Conservation (phyloP, 305 asterid genomes). For the Fraxinus xanthoxyloides region DNA sequence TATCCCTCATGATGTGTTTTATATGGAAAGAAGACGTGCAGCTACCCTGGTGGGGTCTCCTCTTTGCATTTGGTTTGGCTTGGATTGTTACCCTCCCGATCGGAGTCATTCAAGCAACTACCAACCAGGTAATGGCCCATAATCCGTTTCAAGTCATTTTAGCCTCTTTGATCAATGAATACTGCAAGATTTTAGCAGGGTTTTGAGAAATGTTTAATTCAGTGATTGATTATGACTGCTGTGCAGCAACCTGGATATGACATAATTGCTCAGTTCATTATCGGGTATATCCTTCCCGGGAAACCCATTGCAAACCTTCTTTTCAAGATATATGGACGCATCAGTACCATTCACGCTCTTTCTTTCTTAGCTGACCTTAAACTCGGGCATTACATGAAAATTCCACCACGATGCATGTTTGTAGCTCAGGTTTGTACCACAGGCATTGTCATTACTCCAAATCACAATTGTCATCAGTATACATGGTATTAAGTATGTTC, state of each 20-base stretch:
- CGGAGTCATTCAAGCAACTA: slow-evolving; percentile 93
- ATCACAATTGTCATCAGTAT: background rate
- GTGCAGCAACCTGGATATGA: slow-evolving; percentile 99
- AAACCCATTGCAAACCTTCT: slow-evolving; percentile 92
- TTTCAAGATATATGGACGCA: slow-evolving; percentile 92
- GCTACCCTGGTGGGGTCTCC: slow-evolving; percentile 94
- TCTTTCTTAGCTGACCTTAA: slow-evolving; percentile 93
- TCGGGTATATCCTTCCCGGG: slow-evolving; percentile 90
- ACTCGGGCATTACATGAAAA: slow-evolving; percentile 98
- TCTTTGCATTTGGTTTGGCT: slow-evolving; percentile 81
- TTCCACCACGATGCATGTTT: slow-evolving; percentile 93
- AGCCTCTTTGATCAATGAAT: background rate
- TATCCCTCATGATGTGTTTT: slow-evolving; percentile 64
- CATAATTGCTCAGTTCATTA: slow-evolving; percentile 93
- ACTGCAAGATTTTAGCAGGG: background rate
- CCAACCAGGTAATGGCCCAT: slow-evolving; percentile 62
- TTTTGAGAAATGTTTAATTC: background rate
- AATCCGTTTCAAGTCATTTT: background rate
- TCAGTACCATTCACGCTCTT: slow-evolving; percentile 91
- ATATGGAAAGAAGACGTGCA: slow-evolving; percentile 82
- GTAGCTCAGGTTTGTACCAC: slow-evolving; percentile 68
- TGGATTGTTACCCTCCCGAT: slow-evolving; percentile 90
- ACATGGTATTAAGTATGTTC: background rate
- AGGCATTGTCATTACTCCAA: background rate
- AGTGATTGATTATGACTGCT: background rate